Evolutionary conservation across 805 yeast genomes (phyloP), one percentile per base, ranked within the genome.

Genomic region (Wickerhamomyces sydowiorum): DNA sequence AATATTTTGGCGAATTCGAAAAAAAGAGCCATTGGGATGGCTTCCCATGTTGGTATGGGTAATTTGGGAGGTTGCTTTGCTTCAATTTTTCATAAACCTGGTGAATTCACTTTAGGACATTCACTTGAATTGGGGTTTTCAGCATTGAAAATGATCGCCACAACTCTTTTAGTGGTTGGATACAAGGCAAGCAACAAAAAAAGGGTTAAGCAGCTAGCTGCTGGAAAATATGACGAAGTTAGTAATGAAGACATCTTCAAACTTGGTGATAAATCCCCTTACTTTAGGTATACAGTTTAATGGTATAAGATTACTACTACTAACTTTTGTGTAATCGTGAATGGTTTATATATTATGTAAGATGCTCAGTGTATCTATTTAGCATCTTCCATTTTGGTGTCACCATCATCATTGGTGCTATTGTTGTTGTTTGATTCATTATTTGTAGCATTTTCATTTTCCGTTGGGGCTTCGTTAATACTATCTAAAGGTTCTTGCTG

Each of bases 191-290:
- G 51, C 29, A 65, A 65, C 42, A 43, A 36, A 31, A 49, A 55
- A 39, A 50, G 62, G 18, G 45, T 46, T 38, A 45, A 43, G 19
- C 62, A 56, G 31, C 46, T 64, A 27, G 39, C 49, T 18, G 55
- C 53, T 22, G 72, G 70, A 1, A 51, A 49, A 27, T 67, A 56
- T 42, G 65, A 58, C 38, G 49, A 45, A 5, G 40, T 44, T 32
- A 47, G 59, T 13, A 60, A 54, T 15, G 45, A 52, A 28, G 62
- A 68, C 32, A 50, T 70, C 38, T 47, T 60, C 21, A 61, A 60
- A 41, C 52, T 69, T 69, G 76, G 75, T 17, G 73, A 70, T 54
- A 63, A 61, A 47, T 67, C 66, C 22, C 75, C 75, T 2, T 61
- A 61, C 42, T 70, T 64, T 44, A 51, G 54, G 32, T 70, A 70